Evolutionary conservation across 2,329 filamentous ascomycete species (phyloP), one percentile per base, ranked within the genome.

Genomic region (Aspergillus cejpii): DNA sequence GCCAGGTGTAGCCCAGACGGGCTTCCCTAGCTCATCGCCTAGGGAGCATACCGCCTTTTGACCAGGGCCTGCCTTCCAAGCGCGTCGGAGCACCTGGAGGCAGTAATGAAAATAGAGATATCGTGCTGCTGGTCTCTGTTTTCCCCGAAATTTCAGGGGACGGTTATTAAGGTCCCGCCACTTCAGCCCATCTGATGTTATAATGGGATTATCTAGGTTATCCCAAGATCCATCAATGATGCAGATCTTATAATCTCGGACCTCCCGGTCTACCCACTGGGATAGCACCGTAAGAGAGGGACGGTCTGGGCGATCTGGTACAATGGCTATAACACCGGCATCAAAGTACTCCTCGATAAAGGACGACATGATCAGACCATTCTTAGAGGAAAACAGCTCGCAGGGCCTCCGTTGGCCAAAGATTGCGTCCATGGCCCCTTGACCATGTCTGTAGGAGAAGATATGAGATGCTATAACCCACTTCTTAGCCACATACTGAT

Each of bases 51-150:
- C 33, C 7, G 31, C 26, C 21, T 31, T 37, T 20, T 37, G 36
- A n/a, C 31, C 23, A 5, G 12, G 14, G 8, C 43, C 31, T 10
- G 21, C 24, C 24, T 42, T 45, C 52, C 52, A 57, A n/a, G 39
- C 40, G n/a, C 37, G 36, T n/a, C 49, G 39, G 6, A 57, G 21
- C 1, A 55, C 37, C 31, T 57, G 52, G 3, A 55, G 24, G 17
- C 53, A 54, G 24, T 51, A 57, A 17, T 57, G 54, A 17, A 56
- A 54, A 20, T 57, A 56, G 1, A 57, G 10, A 24, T 51, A 56
- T 11, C 51, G 14, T 1, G 49, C 49, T n/a, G 41, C 38, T 10
- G 53, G 53, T 31, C 53, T 34, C n/a, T 44, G 49, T 3, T 33
- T 17, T 1, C 15, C 38, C 5, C 28, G 29, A 21, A 56, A 57